A percentile compares a stretch with the other conserved stretches of the same genome.
phyloP scores from a whole-genome alignment of 2,329 filamentous ascomycete species.

The Xylaria sp. region DNA sequence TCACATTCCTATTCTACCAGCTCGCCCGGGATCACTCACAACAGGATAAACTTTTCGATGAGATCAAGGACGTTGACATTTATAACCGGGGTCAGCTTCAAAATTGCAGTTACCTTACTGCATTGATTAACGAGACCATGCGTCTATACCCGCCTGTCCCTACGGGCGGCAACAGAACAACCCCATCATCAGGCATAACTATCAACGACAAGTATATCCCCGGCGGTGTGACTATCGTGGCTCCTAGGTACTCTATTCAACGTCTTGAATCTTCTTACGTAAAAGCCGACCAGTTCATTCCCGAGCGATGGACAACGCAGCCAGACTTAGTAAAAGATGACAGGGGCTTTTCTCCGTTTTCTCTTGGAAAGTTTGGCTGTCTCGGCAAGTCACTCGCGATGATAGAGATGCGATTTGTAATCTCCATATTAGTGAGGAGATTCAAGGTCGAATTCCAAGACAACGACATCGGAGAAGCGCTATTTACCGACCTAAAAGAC shows the following conservation, averaged over 20 bases:
- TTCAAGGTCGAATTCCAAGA: constrained; percentile 26
- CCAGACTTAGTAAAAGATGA: constrained; percentile 23
- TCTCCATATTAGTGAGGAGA: constrained; percentile 25
- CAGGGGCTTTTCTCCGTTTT: constrained; percentile 6
- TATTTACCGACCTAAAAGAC: constrained; percentile 26
- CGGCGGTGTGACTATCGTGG: constrained; percentile 28
- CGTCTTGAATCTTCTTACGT: constrained; percentile 27
- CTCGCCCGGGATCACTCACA: constrained; percentile 2
- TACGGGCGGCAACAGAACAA: constrained; percentile 35
- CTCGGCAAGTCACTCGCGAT: constrained; percentile 29
- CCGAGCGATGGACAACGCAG: constrained; percentile 31
- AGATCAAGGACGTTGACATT: constrained; percentile 18
- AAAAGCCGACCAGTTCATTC: constrained; percentile 22
- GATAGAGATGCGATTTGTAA: constrained; percentile 29
- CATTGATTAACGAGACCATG: constrained; percentile 41
- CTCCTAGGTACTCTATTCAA: constrained; percentile 26
- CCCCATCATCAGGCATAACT: constrained; percentile 35
- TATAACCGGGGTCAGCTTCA: constrained; percentile 26
- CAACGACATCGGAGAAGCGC: constrained; percentile 18
- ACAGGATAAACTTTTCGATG: constrained; percentile 3
- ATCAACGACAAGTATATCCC: constrained; percentile 39
- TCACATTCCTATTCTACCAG: constrained; percentile 17
- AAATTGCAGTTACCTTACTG: constrained; percentile 30
- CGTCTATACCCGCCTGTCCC: constrained; percentile 39
- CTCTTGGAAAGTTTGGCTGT: constrained; percentile 23